Evolutionary conservation across 139 green algal species (phyloP).

Genomic region (Chlorella sorokiniana): DNA sequence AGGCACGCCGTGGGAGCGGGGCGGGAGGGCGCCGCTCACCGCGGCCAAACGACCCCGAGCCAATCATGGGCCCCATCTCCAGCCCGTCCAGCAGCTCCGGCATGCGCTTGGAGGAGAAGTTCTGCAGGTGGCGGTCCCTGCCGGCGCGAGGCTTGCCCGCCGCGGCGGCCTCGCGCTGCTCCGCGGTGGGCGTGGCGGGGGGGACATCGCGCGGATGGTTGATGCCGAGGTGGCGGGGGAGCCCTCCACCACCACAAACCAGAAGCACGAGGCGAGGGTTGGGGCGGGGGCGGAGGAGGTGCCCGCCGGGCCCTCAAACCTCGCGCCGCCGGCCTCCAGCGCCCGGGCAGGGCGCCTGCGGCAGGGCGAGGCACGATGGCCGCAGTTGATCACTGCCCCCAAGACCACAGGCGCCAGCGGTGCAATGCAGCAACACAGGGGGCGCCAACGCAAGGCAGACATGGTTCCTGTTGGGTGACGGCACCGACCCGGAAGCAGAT

Average conservation of each 20-base stretch:
- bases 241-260: slow-evolving; percentile 25
- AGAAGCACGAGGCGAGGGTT: slow-evolving; percentile 32
- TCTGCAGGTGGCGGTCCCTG: not conserved
- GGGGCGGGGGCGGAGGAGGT: not conserved
- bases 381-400: too few relatives aligned
- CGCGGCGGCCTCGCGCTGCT: not conserved
- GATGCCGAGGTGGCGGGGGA: not conserved
- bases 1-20: not conserved
- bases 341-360: slow-evolving; percentile 22
- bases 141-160: too few relatives aligned
- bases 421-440: too few relatives aligned
- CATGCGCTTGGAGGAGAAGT: slow-evolving; percentile 4
- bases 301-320: slow-evolving; percentile 4
- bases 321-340: slow-evolving; percentile 1
- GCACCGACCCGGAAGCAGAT: too few relatives aligned
- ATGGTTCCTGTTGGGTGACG: too few relatives aligned
- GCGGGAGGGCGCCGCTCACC: too few relatives aligned
- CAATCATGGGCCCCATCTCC: slow-evolving; percentile 29
- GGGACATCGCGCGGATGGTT: not conserved
- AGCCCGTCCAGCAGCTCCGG: slow-evolving; percentile 16
- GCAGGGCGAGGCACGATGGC: too few relatives aligned
- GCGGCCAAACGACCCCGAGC: slow-evolving; percentile 20
- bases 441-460: too few relatives aligned
- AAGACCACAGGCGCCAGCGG: too few relatives aligned
- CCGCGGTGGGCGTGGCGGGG: not conserved